Conservation (phyloP, 148 eudicot species). For the Mesembryanthemum crystallinum region DNA sequence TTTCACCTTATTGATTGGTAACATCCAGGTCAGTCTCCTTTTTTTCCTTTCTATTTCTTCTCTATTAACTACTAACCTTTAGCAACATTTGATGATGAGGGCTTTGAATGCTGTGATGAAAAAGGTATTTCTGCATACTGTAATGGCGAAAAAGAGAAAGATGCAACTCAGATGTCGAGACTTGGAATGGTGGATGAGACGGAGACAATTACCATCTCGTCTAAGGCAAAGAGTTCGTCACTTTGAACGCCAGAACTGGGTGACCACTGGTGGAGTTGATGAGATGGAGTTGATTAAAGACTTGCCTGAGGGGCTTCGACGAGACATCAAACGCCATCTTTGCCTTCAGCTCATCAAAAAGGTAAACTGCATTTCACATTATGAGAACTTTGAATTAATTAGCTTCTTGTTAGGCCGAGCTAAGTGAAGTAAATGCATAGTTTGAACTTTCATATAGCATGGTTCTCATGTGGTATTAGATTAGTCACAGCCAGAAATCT, state of each 20-base stretch:
- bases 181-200: constrained; percentile 95
- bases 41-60: not conserved
- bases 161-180: constrained; percentile 78
- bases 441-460: no score
- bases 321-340: constrained; percentile 86
- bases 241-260: constrained; percentile 75
- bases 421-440: no score
- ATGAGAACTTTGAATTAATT: not conserved
- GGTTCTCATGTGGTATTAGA: no score
- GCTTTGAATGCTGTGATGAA: not conserved
- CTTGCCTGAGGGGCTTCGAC: constrained; percentile 88
- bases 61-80: not conserved
- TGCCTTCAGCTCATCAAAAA: constrained; percentile 79
- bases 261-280: constrained; percentile 68
- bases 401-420: no score
- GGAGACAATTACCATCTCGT: constrained; percentile 71
- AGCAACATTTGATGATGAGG: constrained; percentile 2
- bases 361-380: constrained; percentile 30
- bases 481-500: no score
- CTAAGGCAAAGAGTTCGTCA: constrained; percentile 73
- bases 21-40: constrained; percentile 37
- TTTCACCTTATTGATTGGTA: constrained; percentile 46
- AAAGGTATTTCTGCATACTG: constrained; percentile 74
- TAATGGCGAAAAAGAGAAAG: constrained; percentile 67
- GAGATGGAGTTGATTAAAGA: constrained; percentile 86